These are phyloP conservation scores for Eucalyptus caleyi DNA, from an alignment of 345 rosid species.

Conservation along the genomic window DNA sequence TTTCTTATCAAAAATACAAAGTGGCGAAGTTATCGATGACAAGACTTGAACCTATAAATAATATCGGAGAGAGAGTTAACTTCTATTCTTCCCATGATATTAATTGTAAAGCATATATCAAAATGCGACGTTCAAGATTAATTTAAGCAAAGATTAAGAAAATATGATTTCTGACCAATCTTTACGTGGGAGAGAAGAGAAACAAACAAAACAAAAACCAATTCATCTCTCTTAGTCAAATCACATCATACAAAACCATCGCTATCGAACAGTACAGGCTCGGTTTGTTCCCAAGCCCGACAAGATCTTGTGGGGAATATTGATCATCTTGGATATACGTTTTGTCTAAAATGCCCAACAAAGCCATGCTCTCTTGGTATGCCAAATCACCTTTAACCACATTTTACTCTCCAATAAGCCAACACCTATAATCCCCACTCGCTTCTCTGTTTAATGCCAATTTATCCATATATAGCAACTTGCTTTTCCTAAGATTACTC, in stretches of 20 bases:
- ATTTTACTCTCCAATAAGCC: not conserved
- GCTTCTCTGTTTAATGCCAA: not conserved
- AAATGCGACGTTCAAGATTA: not conserved
- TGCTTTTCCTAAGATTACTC: not conserved
- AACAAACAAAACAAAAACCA: not conserved
- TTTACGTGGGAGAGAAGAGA: not conserved
- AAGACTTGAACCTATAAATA: not conserved
- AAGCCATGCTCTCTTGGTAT: not conserved
- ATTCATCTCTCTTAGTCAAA: not conserved
- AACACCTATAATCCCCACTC: not conserved
- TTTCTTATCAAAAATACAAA: not conserved
- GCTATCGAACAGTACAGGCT: not conserved
- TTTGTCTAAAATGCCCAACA: not conserved
- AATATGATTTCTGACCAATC: not conserved
- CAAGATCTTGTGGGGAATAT: conserved; percentile 12
- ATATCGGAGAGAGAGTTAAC: not conserved
- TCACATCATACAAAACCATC: not conserved
- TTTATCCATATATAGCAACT: not conserved
- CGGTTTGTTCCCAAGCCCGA: not conserved
- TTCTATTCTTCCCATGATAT: not conserved
- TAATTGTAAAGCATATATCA: not conserved
- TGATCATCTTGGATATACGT: not conserved
- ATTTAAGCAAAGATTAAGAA: not conserved
- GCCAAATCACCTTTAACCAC: not conserved
- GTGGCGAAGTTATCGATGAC: not conserved